Conservation (phyloP, 2,329 filamentous ascomycete genomes). For the Fusarium clavum region DNA sequence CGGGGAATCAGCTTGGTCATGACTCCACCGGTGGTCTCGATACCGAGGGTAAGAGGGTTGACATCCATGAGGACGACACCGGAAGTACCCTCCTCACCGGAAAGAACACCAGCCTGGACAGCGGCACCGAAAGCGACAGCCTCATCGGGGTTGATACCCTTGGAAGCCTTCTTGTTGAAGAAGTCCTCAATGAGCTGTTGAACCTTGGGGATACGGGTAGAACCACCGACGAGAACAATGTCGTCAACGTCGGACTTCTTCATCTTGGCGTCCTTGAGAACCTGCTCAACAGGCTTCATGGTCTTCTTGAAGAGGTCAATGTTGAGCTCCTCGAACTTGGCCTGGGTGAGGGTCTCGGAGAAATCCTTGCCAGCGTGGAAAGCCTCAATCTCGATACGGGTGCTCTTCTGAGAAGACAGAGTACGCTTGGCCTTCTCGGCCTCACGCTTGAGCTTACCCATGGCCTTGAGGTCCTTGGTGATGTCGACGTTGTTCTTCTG, state of each 20-base stretch:
- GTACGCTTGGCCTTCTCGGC: slow-evolving; percentile 99
- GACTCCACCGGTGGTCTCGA: slow-evolving; percentile 96
- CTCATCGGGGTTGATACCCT: slow-evolving; percentile 99
- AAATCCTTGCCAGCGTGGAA: slow-evolving; percentile 98
- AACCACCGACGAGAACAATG: slow-evolving; percentile 97
- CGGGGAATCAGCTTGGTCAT: slow-evolving; percentile 98
- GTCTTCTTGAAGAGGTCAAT: slow-evolving; percentile 99
- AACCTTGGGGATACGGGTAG: slow-evolving; percentile 99
- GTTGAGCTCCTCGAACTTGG: slow-evolving; percentile 99
- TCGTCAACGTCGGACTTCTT: slow-evolving; percentile 96
- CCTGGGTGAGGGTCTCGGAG: slow-evolving; percentile 96
- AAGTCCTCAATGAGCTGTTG: slow-evolving; percentile 94
- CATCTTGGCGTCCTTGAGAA: slow-evolving; percentile 97
- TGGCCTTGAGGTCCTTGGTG: slow-evolving; percentile 94
- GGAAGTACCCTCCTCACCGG: slow-evolving; percentile 84
- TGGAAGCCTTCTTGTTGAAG: slow-evolving; percentile 97
- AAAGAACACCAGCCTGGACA: slow-evolving; percentile 95
- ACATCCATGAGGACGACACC: slow-evolving; percentile 95
- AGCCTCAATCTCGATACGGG: slow-evolving; percentile 94
- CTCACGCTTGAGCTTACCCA: slow-evolving; percentile 99
- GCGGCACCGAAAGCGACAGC: slow-evolving; percentile 98
- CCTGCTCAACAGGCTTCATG: slow-evolving; percentile 97
- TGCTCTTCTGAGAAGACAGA: slow-evolving; percentile 92
- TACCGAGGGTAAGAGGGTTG: slow-evolving; percentile 95
- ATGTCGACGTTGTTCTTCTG: slow-evolving; percentile 96